Evolutionary conservation across 1,139 yeast genomes (phyloP).

Genomic region (Taphrina pruni): DNA sequence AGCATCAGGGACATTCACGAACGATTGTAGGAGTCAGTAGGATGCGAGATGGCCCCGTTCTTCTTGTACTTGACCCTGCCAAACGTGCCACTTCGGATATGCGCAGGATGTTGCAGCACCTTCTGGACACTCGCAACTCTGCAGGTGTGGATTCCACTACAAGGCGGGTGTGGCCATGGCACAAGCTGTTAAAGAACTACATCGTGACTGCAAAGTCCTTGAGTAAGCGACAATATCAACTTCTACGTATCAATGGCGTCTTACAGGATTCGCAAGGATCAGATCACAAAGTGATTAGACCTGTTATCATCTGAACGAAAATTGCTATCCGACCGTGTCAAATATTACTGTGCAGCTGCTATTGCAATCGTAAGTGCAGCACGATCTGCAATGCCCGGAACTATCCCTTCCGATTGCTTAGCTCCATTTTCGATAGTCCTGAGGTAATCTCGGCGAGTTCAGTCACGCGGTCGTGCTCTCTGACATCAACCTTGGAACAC

Average conservation of each 20-base stretch:
- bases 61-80: conserved; percentile 39
- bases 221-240: conserved; percentile 16
- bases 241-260: conserved; percentile 20
- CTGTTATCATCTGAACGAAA: background rate
- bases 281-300: conserved; percentile 18
- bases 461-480: too few relatives aligned
- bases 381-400: too few relatives aligned
- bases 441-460: too few relatives aligned
- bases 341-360: too few relatives aligned
- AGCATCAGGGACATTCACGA: conserved; percentile 40
- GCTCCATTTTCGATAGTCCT: too few relatives aligned
- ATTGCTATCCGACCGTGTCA: too few relatives aligned
- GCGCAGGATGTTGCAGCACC: background rate
- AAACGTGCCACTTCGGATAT: conserved; percentile 1
- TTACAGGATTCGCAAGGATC: background rate
- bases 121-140: background rate
- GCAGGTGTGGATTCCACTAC: background rate
- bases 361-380: too few relatives aligned
- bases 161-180: background rate
- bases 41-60: conserved; percentile 2
- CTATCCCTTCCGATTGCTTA: too few relatives aligned
- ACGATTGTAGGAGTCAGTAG: conserved; percentile 29
- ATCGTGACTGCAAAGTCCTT: background rate
- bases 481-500: too few relatives aligned
- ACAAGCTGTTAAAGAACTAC: conserved; percentile 6